Conservation (phyloP, 2,329 filamentous ascomycete species). For the Pleoardoris graminearum region DNA sequence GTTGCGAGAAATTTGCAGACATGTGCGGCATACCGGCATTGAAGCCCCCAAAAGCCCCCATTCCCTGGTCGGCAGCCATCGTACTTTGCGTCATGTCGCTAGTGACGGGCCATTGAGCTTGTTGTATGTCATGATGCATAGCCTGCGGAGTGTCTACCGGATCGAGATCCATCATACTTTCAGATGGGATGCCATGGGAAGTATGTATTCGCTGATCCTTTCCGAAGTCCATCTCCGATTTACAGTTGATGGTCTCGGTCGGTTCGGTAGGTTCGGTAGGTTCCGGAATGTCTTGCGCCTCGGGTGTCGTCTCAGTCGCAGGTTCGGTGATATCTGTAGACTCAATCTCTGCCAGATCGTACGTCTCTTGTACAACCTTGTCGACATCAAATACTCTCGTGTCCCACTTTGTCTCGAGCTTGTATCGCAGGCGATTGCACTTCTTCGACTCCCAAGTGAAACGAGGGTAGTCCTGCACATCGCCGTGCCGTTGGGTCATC, state of each 20-base stretch:
- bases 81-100: slow-evolving; percentile 35
- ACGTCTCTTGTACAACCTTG: slow-evolving; percentile 62
- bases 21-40: slow-evolving; percentile 36
- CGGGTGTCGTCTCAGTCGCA: slow-evolving; percentile 25
- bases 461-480: slow-evolving; percentile 52
- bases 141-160: slow-evolving; percentile 36
- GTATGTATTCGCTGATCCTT: slow-evolving; percentile 32
- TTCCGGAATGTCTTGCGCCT: slow-evolving; percentile 23
- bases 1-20: slow-evolving; percentile 37
- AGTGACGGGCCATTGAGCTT: slow-evolving; percentile 41
- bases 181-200: slow-evolving; percentile 36
- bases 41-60: slow-evolving; percentile 36
- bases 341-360: slow-evolving; percentile 54
- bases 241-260: slow-evolving; percentile 42
- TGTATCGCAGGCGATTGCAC: slow-evolving; percentile 65
- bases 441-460: slow-evolving; percentile 66
- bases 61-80: slow-evolving; percentile 32
- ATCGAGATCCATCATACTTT: slow-evolving; percentile 44
- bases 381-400: slow-evolving; percentile 58
- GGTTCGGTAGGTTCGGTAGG: slow-evolving; percentile 31
- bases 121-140: slow-evolving; percentile 36
- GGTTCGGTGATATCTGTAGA: slow-evolving; percentile 31
- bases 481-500: slow-evolving; percentile 57
- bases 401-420: slow-evolving; percentile 66
- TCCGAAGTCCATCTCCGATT: slow-evolving; percentile 38